A percentile compares a stretch with the other conserved stretches of the same genome.
phyloP scores from a whole-genome alignment of 202 grass and related monocot genomes.

The Dendrocalamus latiflorus region DNA sequence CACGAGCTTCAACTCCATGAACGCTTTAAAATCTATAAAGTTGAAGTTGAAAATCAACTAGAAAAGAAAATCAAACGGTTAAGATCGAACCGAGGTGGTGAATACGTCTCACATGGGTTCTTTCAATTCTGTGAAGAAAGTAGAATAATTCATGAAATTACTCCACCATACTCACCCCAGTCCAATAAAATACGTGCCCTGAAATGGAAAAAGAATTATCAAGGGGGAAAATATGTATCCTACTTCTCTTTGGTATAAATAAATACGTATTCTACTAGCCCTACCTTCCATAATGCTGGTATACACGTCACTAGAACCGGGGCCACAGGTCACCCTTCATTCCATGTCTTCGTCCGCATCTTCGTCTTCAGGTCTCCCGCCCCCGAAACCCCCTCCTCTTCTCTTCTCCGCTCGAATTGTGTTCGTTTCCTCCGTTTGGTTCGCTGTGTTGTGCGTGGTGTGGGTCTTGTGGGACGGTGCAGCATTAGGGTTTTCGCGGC shows the following conservation, averaged over 20 bases:
- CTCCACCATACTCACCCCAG: no score
- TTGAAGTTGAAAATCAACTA: no score
- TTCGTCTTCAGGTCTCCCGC: constrained; percentile 66
- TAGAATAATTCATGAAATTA: no score
- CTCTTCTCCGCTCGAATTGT: background rate
- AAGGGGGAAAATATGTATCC: background rate
- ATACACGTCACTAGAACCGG: background rate
- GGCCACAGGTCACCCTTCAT: background rate
- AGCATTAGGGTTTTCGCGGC: constrained; percentile 76
- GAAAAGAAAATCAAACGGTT: no score
- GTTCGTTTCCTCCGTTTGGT: background rate
- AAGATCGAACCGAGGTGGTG: no score
- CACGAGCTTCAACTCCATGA: no score
- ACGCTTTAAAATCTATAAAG: no score
- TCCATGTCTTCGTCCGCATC: constrained; percentile 65
- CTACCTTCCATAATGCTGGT: background rate
- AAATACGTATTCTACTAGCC: background rate
- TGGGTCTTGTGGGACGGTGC: constrained; percentile 5
- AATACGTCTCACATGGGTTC: no score
- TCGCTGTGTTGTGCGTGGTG: background rate
- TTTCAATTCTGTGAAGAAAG: no score
- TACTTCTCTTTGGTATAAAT: background rate
- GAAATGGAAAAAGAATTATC: no score
- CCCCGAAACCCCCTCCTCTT: background rate
- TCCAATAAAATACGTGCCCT: no score